These are phyloP conservation scores for Microcera coccophila DNA, from an alignment of 2,329 filamentous ascomycete species.

Conservation along the genomic window DNA sequence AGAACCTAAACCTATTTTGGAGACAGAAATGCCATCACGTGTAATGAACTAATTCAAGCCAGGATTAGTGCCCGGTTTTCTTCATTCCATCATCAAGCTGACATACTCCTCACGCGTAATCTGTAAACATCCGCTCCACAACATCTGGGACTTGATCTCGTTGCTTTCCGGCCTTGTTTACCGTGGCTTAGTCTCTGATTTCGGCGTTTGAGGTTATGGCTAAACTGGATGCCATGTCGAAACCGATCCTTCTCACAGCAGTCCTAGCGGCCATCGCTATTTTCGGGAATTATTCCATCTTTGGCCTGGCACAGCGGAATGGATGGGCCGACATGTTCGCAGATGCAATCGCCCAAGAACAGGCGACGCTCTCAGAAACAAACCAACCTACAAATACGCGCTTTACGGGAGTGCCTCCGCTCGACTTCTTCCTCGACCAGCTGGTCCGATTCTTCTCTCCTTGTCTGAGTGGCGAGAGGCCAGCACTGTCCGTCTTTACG, in stretches of 20 bases:
- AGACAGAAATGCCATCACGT: too few relatives aligned
- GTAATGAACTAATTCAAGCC: too few relatives aligned
- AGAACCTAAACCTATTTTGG: too few relatives aligned
- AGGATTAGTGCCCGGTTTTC: too few relatives aligned
- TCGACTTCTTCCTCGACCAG: conserved; percentile 16
- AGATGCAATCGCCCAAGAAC: not conserved
- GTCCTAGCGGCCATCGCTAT: conserved; percentile 28
- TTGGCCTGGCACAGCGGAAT: not conserved
- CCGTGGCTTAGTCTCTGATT: too few relatives aligned
- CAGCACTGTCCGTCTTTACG: conserved; percentile 13
- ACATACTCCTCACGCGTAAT: too few relatives aligned
- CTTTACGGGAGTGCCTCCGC: conserved; percentile 15
- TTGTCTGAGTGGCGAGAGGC: conserved; percentile 9
- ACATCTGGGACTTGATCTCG: too few relatives aligned
- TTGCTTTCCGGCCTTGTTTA: too few relatives aligned
- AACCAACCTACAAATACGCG: not conserved
- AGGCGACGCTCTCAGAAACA: not conserved
- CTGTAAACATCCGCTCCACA: too few relatives aligned
- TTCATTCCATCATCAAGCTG: too few relatives aligned
- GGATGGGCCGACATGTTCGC: not conserved
- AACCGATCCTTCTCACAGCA: not conserved
- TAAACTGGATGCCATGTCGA: not conserved
- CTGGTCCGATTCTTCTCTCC: conserved; percentile 18
- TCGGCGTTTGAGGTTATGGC: too few relatives aligned
- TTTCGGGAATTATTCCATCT: conserved; percentile 1